These are phyloP conservation scores for Arachnomyces sp. DNA, from an alignment of 2,329 filamentous ascomycete genomes.

Conservation along the genomic window DNA sequence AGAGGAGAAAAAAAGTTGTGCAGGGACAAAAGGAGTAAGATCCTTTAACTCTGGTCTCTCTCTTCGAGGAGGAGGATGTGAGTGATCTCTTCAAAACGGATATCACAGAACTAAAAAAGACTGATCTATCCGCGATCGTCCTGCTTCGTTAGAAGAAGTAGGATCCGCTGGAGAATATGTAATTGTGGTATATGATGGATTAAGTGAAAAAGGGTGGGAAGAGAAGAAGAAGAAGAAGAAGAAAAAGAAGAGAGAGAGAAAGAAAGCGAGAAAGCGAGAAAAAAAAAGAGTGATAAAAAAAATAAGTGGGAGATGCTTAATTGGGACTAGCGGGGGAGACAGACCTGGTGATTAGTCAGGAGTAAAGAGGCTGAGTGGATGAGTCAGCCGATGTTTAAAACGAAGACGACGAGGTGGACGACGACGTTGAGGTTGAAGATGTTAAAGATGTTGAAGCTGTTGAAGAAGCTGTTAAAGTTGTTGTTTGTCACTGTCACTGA, in stretches of 20 bases:
- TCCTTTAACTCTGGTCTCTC: not conserved
- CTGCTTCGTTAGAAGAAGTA: constrained; percentile 14
- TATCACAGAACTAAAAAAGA: constrained; percentile 8
- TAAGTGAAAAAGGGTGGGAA: constrained; percentile 2
- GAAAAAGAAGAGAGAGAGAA: constrained; percentile 5
- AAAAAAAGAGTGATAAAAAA: not conserved
- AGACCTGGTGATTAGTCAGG: too few species aligned
- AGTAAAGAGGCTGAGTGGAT: too few species aligned
- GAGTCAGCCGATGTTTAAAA: too few species aligned
- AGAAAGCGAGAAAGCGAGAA: constrained; percentile 2
- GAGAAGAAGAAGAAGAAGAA: constrained; percentile 7
- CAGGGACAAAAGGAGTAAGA: not conserved
- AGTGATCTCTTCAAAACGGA: constrained; percentile 9
- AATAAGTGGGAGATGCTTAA: not conserved
- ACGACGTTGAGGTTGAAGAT: too few species aligned
- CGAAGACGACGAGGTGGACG: too few species aligned
- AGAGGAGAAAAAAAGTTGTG: too few species aligned
- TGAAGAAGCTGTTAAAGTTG: too few species aligned
- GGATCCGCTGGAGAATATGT: constrained; percentile 12
- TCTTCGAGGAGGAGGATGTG: too few species aligned
- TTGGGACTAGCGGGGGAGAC: too few species aligned
- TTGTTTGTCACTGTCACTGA: too few species aligned
- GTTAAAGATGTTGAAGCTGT: too few species aligned
- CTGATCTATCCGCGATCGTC: constrained; percentile 17
- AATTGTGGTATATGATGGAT: constrained; percentile 6